These are phyloP conservation scores for Aspergillus costaricaensis DNA, from an alignment of 2,329 filamentous ascomycete genomes.

Conservation along the genomic window DNA sequence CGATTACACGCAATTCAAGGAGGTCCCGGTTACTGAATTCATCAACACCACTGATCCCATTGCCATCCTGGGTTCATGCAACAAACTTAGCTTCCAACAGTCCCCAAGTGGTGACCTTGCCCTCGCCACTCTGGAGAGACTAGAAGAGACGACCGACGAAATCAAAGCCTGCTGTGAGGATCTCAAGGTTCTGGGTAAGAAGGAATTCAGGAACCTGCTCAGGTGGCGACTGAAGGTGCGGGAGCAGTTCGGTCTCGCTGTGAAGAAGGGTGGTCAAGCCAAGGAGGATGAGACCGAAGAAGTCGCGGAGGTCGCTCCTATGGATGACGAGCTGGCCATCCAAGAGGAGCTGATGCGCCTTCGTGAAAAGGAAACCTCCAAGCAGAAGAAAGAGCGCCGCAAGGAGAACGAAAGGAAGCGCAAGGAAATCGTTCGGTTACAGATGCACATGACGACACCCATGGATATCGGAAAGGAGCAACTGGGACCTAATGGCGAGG, in stretches of 20 bases:
- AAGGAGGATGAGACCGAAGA: conserved; percentile 63
- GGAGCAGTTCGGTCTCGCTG: conserved; percentile 83
- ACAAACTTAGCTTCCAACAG: conserved; percentile 81
- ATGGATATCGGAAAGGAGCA: conserved; percentile 96
- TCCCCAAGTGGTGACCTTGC: conserved; percentile 80
- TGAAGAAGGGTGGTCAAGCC: conserved; percentile 64
- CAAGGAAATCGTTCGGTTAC: conserved; percentile 92
- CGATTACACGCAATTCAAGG: conserved; percentile 89
- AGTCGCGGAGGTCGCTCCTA: conserved; percentile 77
- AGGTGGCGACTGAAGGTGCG: conserved; percentile 87
- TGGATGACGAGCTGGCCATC: conserved; percentile 92
- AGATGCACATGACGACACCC: conserved; percentile 93
- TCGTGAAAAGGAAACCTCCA: conserved; percentile 73
- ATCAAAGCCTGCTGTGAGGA: conserved; percentile 77
- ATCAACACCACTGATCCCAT: conserved; percentile 94
- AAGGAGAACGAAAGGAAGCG: conserved; percentile 93
- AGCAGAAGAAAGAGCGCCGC: conserved; percentile 79
- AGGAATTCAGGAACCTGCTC: conserved; percentile 88
- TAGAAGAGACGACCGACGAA: conserved; percentile 84
- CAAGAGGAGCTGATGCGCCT: conserved; percentile 83
- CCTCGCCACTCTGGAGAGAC: conserved; percentile 77
- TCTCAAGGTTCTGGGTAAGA: conserved; percentile 85
- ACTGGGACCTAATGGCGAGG: conserved; percentile 72
- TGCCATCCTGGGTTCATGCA: conserved; percentile 81
- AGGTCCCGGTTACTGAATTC: conserved; percentile 84